Percentiles rank a stretch among this genome's conserved stretches.
Evolutionary conservation across 139 green algal species (phyloP).

Genomic region (Volvox reticuliferus): DNA sequence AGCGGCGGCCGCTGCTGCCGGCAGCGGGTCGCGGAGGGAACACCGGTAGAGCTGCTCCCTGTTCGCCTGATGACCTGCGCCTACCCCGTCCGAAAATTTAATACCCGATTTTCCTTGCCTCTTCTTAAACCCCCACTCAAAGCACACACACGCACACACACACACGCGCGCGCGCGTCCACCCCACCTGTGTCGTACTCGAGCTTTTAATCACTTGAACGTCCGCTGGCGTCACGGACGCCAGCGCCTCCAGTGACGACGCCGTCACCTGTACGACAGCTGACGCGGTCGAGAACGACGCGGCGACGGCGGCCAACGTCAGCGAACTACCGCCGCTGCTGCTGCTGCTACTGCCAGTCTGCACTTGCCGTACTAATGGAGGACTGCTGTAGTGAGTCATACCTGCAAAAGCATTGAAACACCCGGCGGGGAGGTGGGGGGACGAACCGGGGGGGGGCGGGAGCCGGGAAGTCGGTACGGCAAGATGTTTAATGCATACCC

Average conservation of each 20-base stretch:
- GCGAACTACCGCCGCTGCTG: too few species aligned
- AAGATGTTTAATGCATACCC: background rate
- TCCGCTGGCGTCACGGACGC: background rate
- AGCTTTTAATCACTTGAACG: background rate
- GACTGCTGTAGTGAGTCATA: background rate
- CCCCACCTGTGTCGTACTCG: background rate
- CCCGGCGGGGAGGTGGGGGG: too few species aligned
- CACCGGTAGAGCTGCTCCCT: too few species aligned
- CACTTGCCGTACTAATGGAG: background rate
- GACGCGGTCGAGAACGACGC: background rate
- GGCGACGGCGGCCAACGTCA: constrained; percentile 8
- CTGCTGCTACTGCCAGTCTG: background rate
- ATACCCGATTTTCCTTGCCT: too few species aligned
- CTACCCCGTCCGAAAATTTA: too few species aligned
- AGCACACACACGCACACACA: too few species aligned
- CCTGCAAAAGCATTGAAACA: background rate
- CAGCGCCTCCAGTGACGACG: background rate
- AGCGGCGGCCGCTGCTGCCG: too few species aligned
- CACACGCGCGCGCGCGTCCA: too few species aligned
- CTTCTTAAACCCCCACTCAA: too few species aligned
- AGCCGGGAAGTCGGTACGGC: background rate
- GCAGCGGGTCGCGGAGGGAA: too few species aligned
- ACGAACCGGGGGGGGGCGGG: background rate
- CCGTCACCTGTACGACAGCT: constrained; percentile 21
- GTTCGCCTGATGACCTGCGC: too few species aligned